These are phyloP conservation scores for Colletotrichum sp. DNA, from an alignment of 2,329 filamentous ascomycete species.

Conservation along the genomic window DNA sequence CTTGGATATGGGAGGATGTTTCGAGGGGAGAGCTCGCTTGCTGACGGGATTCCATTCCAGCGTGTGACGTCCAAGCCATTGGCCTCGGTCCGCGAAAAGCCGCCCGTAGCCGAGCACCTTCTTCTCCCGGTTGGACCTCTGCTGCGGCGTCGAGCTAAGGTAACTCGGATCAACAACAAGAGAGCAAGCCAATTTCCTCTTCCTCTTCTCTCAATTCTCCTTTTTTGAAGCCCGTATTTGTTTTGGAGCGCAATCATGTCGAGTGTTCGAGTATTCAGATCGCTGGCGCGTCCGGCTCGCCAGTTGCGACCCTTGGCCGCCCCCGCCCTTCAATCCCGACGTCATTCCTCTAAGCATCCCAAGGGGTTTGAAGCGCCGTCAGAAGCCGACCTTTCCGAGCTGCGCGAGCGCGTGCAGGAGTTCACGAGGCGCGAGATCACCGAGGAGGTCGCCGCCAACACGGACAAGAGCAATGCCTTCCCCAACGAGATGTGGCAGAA, in stretches of 20 bases:
- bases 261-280: conserved; percentile 42
- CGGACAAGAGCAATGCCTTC: conserved; percentile 89
- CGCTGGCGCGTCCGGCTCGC: conserved; percentile 37
- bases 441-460: conserved; percentile 79
- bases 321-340: conserved; percentile 41
- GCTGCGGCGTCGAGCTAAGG: conserved; percentile 11
- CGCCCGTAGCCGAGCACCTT: conserved; percentile 42
- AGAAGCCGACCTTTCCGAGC: conserved; percentile 75
- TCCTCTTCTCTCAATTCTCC: neutral
- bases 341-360: conserved; percentile 64
- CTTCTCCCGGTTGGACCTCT: conserved; percentile 23
- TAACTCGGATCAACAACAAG: conserved; percentile 9
- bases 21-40: conserved; percentile 19
- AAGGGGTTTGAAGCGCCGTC: conserved; percentile 72
- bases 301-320: conserved; percentile 30
- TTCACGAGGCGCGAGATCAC: conserved; percentile 89
- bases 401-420: conserved; percentile 85
- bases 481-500: conserved; percentile 93
- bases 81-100: conserved; percentile 45
- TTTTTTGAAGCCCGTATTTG: neutral
- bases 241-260: conserved; percentile 36
- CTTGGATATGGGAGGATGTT: conserved; percentile 2
- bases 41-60: conserved; percentile 18
- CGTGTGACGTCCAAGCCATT: conserved; percentile 20
- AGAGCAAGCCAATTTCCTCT: conserved; percentile 4